Evolutionary conservation across 2,329 filamentous ascomycete genomes (phyloP), one percentile per base, ranked within the genome.

Genomic region (Xylariaceae sp.): DNA sequence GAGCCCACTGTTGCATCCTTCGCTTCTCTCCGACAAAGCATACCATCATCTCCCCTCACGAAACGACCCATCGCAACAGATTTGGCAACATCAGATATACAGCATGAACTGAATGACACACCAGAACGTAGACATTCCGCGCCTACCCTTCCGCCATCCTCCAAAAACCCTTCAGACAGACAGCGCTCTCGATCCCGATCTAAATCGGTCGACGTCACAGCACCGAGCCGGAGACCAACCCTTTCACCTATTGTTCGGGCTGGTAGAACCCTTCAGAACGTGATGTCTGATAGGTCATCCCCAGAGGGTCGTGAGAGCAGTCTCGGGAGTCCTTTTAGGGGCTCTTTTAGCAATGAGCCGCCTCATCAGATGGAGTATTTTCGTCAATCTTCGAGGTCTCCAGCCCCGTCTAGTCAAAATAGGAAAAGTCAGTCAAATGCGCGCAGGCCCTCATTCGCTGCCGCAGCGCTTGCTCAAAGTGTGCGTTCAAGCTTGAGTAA

Each of bases 191-290:
- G 22, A 11, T 26, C 22, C 13, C 51, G 45, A 15, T 9, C 42
- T 31, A 49, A 49, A 19, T 44, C 55, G 9, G 40, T 55, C 17
- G 57, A 56, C 30, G 45, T 49, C 28, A 52, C 54, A 19, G 30
- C 32, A 33, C 40, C 39, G 22, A 34, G 24, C n/a, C 44, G 38
- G 35, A 51, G 56, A 29, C 56, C 56, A 9, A 57, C 56, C 1
- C 62, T 81, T 0, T 79, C 76, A 4, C 76, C 78, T 2, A 79
- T 79, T 28, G 72, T 81, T n/a, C 68, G 76, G 34, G 77, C 70
- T 19, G 77, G 76, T 3, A 66, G 74, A 36, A 75, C 71, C 22
- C 59, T 81, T 12, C 77, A 80, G 52, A 76, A 69, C 43, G 72
- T 81, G 29, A 76, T 78, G 9, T 79, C 76, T 0, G 77, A 80